Evolutionary conservation across 495 filamentous ascomycete species (phyloP), one percentile per base, ranked within the genome.

Genomic region (Talaromyces wortmannii): DNA sequence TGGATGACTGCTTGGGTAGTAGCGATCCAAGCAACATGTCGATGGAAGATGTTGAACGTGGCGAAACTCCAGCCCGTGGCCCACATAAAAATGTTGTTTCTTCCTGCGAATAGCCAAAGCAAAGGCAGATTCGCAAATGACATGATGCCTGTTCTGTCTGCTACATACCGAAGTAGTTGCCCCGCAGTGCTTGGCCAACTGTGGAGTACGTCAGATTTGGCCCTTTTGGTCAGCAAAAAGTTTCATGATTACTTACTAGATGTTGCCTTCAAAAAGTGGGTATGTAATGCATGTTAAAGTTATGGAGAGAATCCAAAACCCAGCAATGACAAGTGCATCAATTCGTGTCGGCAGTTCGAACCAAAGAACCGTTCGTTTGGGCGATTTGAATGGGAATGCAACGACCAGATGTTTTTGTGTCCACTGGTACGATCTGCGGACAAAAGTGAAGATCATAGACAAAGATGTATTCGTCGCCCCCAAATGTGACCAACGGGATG

Each of bases 61-160:
- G 75, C 67, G 57, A 78, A 79, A 36, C 70, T 76, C 78, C 79
- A 83, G 0, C 78, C 77, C 0, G 79, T 82, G 8, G 77, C 61
- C 79, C 77, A 80, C 2, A 79, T 59, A 33, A 83, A 68, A 13
- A 82, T 71, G 52, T 83, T 83, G 58, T 82, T 84, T 31, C 80
- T 74, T 3, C 73, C 73, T 3, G 71, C 71, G 48, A 82, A 81
- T 2, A 83, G 61, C 65, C 76, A 78, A 23, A 80, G 17, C 3
- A 83, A 60, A 0, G 78, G 73, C 12, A 83, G 57, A 50, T 82
- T 80, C 8, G 71, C 78, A 55, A 79, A 70, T 4, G 73, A 67
- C 32, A 84, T 58, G 31, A 80, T 73, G 4, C 79, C 79, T 0
- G 78, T 75, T 8, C 79, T 67, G 53, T 82, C 75, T n/a, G 73